Evolutionary conservation across 176 grass and related monocot genomes (phyloP).

Genomic region (Chrysopogon serrulatus): DNA sequence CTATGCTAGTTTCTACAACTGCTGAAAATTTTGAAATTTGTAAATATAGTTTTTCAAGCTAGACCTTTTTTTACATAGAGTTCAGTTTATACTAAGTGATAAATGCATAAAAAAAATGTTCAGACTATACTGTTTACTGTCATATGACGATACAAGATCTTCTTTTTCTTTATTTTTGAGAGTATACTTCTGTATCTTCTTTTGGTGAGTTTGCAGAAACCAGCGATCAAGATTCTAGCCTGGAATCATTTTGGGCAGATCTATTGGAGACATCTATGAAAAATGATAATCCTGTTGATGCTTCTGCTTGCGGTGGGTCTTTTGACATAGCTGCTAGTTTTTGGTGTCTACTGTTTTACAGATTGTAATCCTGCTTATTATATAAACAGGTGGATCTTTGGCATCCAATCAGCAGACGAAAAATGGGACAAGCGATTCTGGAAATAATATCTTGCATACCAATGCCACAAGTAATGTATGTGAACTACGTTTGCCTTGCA

Average conservation of each 20-base stretch:
- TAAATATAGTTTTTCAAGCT: neutral
- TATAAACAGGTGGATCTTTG: constrained; percentile 44
- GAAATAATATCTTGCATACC: constrained; percentile 14
- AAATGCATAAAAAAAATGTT: neutral
- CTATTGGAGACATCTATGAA: constrained; percentile 59
- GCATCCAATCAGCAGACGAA: constrained; percentile 25
- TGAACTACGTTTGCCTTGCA: constrained; percentile 9
- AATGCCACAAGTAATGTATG: constrained; percentile 44
- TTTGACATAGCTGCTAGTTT: neutral
- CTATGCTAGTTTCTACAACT: constrained; percentile 3
- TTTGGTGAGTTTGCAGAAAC: constrained; percentile 38
- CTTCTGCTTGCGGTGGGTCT: constrained; percentile 28
- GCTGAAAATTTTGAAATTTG: neutral
- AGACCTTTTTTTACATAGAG: neutral
- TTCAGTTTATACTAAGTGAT: neutral
- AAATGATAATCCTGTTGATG: constrained; percentile 22
- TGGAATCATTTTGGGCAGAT: constrained; percentile 81
- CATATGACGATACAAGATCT: too few species aligned
- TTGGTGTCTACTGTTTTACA: neutral
- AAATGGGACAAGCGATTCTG: constrained; percentile 22
- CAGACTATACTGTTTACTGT: neutral
- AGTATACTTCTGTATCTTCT: constrained; percentile 1
- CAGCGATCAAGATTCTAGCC: constrained; percentile 57
- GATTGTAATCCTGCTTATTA: constrained; percentile 28
- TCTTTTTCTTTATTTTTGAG: constrained; percentile 5